Percentiles rank a stretch among this genome's conserved stretches.
These are phyloP conservation scores for Hortaea werneckii DNA, from an alignment of 2,329 filamentous ascomycete genomes.

Conservation along the genomic window DNA sequence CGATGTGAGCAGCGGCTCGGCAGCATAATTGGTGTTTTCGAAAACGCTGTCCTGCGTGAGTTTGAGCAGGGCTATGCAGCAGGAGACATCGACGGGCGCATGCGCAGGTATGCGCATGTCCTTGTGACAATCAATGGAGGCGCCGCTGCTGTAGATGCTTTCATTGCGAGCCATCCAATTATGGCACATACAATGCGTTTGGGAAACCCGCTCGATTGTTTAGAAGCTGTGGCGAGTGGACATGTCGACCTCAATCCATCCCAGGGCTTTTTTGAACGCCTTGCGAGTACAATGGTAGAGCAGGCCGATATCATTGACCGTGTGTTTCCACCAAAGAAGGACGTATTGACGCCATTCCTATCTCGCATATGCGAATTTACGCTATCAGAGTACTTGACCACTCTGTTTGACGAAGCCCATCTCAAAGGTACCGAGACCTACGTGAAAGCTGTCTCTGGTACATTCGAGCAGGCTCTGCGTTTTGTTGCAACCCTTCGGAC, in stretches of 20 bases:
- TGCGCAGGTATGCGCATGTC: constrained; percentile 83
- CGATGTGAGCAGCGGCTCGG: constrained; percentile 62
- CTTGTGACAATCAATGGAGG: constrained; percentile 74
- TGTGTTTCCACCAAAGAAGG: constrained; percentile 63
- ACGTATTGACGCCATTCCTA: constrained; percentile 68
- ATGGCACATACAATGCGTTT: constrained; percentile 63
- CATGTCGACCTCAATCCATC: constrained; percentile 70
- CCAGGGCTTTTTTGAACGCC: constrained; percentile 64
- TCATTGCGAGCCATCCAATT: constrained; percentile 74
- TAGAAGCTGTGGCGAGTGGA: constrained; percentile 58
- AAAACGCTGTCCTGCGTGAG: constrained; percentile 79
- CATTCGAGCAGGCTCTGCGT: constrained; percentile 76
- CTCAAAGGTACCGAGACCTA: constrained; percentile 65
- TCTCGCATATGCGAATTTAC: constrained; percentile 74
- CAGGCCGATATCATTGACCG: constrained; percentile 70
- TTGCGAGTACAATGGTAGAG: constrained; percentile 70
- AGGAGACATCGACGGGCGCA: constrained; percentile 77
- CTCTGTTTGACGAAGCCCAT: constrained; percentile 79
- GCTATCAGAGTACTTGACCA: constrained; percentile 74
- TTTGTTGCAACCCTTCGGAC: constrained; percentile 63
- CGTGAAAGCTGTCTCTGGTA: constrained; percentile 72
- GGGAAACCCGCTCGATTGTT: constrained; percentile 69
- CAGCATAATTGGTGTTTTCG: constrained; percentile 71
- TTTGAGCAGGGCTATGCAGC: constrained; percentile 88
- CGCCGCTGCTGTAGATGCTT: constrained; percentile 66